Percentiles rank a stretch among this genome's conserved stretches.
Evolutionary conservation across 257 asterid genomes (phyloP).

Genomic region (Przewalskia tangutica): DNA sequence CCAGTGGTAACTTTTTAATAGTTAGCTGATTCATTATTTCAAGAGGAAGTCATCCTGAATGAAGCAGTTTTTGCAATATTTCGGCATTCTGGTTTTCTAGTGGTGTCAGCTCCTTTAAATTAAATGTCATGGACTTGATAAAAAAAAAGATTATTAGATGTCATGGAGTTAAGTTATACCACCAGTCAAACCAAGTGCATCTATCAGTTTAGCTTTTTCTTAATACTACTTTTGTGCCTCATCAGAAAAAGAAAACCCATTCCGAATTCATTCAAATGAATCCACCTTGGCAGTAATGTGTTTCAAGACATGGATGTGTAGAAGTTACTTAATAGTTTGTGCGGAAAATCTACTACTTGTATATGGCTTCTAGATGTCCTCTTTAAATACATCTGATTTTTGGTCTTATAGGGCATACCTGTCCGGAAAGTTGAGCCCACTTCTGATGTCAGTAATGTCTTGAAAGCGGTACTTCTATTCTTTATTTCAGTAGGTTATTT

Average conservation of each 20-base stretch:
- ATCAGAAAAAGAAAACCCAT: neutral
- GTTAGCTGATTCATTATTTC: neutral
- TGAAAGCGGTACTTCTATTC: constrained; percentile 51
- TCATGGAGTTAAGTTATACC: neutral
- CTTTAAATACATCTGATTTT: neutral
- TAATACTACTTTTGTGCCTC: neutral
- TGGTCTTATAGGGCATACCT: constrained; percentile 56
- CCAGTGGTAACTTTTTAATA: neutral
- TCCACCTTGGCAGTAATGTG: too few species aligned
- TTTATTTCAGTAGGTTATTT: neutral
- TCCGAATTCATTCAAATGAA: too few species aligned
- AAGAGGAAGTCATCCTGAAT: neutral
- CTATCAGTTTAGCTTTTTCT: neutral
- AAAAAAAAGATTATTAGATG: too few species aligned
- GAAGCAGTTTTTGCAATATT: neutral
- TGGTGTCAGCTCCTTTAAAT: too few species aligned
- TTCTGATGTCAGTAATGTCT: constrained; percentile 50
- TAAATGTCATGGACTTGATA: too few species aligned
- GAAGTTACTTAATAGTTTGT: too few species aligned
- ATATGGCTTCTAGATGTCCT: neutral
- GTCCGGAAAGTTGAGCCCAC: constrained; percentile 79
- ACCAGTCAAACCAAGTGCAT: neutral
- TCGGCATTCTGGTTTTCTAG: neutral
- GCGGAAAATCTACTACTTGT: neutral
- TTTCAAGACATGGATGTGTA: too few species aligned